These are phyloP conservation scores for Melanomma pulvis-pyrius DNA, from an alignment of 495 filamentous ascomycete genomes.

Conservation along the genomic window DNA sequence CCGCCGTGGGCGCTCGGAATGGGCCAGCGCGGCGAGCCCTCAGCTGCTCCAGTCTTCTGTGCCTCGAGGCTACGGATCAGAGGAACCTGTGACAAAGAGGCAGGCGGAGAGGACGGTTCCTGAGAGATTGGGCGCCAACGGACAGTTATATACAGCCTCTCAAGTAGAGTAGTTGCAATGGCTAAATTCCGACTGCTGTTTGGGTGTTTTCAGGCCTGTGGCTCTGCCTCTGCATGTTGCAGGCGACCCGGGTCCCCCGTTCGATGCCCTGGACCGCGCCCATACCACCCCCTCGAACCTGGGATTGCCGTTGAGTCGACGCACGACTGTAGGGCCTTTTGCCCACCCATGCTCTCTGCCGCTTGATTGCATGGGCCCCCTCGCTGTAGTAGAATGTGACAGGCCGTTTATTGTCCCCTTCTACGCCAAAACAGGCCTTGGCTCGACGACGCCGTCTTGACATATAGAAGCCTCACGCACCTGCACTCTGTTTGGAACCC, in stretches of 20 bases:
- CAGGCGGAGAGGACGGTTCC: constrained; percentile 16
- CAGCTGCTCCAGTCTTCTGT: constrained; percentile 25
- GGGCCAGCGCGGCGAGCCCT: not conserved
- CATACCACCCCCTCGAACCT: constrained; percentile 36
- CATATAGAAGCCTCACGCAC: constrained; percentile 35
- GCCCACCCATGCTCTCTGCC: constrained; percentile 30
- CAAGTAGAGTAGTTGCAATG: constrained; percentile 38
- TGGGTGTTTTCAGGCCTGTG: constrained; percentile 33
- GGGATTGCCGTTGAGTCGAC: constrained; percentile 36
- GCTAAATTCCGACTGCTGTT: constrained; percentile 35
- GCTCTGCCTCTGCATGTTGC: constrained; percentile 23
- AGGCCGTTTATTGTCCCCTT: constrained; percentile 36
- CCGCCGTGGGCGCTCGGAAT: constrained; percentile 6
- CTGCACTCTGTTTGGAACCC: constrained; percentile 27
- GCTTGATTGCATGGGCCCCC: constrained; percentile 30
- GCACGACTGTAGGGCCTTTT: constrained; percentile 27
- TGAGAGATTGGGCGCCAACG: constrained; percentile 39
- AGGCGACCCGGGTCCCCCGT: constrained; percentile 34
- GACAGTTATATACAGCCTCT: constrained; percentile 37
- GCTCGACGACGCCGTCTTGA: constrained; percentile 17
- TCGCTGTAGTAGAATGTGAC: constrained; percentile 34
- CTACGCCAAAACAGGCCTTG: constrained; percentile 33
- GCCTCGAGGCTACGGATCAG: constrained; percentile 36
- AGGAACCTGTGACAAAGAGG: constrained; percentile 31
- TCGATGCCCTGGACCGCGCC: constrained; percentile 27